Percentiles rank a stretch among this genome's conserved stretches.
Evolutionary conservation across 352 stramenopile genomes (phyloP).

Genomic region (Pythium scleroteichum): DNA sequence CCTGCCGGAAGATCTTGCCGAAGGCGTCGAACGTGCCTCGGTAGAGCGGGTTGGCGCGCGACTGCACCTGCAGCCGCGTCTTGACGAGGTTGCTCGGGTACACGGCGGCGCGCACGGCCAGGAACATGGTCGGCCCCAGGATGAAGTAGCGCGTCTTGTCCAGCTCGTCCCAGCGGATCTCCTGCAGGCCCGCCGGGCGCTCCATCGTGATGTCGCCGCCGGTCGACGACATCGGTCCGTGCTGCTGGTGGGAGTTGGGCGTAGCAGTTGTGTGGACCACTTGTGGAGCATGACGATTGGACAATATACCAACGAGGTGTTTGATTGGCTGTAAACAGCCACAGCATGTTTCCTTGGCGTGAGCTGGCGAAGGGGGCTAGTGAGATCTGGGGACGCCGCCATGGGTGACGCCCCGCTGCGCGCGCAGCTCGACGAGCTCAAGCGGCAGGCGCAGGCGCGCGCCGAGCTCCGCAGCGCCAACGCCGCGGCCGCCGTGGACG

Average conservation of each 20-base stretch:
- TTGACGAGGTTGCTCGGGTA: conserved; percentile 90
- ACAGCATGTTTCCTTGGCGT: neutral
- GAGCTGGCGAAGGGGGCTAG: conserved; percentile 1
- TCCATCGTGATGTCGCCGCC: conserved; percentile 7
- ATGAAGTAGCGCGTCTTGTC: conserved; percentile 88
- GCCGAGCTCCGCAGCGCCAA: conserved; percentile 63
- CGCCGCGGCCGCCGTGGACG: conserved; percentile 37
- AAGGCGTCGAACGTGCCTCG: conserved; percentile 83
- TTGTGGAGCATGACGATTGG: conserved; percentile 5
- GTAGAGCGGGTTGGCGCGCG: conserved; percentile 66
- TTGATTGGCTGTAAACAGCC: conserved; percentile 16
- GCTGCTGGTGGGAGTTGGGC: neutral
- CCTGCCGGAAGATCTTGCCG: conserved; percentile 75
- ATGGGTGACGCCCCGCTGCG: conserved; percentile 21
- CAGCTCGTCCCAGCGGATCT: conserved; percentile 90
- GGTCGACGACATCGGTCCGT: conserved; percentile 9
- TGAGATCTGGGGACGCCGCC: conserved; percentile 2
- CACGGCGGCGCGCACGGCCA: conserved; percentile 78
- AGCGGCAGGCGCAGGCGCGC: conserved; percentile 33
- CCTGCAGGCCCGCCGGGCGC: conserved; percentile 47
- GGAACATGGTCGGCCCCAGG: conserved; percentile 80
- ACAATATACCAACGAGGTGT: neutral
- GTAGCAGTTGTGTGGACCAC: conserved; percentile 16
- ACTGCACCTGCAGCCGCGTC: conserved; percentile 88
- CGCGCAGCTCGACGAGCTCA: conserved; percentile 51